Conservation (phyloP, 2,329 filamentous ascomycete genomes). For the Aspergillus flavus region DNA sequence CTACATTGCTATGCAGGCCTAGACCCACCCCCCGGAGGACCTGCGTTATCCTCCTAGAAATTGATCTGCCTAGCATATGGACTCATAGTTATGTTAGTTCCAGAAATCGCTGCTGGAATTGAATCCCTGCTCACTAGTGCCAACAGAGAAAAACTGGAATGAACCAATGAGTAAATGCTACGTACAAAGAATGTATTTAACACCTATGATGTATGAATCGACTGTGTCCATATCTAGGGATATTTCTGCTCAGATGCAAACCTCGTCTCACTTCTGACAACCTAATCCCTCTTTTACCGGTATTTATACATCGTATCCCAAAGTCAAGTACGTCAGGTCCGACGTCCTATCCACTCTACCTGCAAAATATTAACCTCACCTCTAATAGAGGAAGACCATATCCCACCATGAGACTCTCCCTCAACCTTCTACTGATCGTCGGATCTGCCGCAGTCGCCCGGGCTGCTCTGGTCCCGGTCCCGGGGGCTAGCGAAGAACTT, state of each 20-base stretch:
- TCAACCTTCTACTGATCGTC: not conserved
- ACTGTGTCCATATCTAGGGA: not conserved
- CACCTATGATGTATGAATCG: not conserved
- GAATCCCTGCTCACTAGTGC: too few species aligned
- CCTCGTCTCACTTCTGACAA: not conserved
- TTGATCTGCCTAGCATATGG: not conserved
- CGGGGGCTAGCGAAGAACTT: not conserved
- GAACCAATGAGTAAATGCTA: not conserved
- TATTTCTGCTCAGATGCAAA: not conserved
- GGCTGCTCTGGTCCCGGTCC: not conserved
- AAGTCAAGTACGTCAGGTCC: not conserved
- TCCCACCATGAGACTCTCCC: not conserved
- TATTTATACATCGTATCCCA: not conserved
- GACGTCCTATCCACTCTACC: fast-evolving
- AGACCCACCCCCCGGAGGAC: not conserved
- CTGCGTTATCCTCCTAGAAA: not conserved
- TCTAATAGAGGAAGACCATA: not conserved
- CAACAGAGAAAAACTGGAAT: too few species aligned
- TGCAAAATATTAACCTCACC: not conserved
- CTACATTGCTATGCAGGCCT: not conserved
- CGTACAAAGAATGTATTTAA: not conserved
- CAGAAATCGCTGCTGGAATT: not conserved
- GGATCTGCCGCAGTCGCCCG: not conserved
- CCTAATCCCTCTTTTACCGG: not conserved
- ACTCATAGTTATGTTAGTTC: not conserved